A percentile compares a stretch with the other conserved stretches of the same genome.
Conservation (phyloP, 2,329 filamentous ascomycete species). For the Colletotrichum ledebouriae region DNA sequence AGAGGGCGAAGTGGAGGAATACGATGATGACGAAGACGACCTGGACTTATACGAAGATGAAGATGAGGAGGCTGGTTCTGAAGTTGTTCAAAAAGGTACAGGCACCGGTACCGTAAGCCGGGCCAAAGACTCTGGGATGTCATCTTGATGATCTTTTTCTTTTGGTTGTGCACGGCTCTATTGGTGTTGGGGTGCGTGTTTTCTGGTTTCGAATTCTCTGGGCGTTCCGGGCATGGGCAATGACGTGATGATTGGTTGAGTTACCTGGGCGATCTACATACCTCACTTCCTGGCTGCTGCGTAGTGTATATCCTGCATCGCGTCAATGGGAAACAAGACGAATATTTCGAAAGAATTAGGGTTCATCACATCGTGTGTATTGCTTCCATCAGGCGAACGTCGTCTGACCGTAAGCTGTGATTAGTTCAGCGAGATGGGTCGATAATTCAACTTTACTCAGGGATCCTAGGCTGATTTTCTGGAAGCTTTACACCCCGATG, state of each 20-base stretch:
- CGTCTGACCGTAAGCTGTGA: constrained; percentile 2
- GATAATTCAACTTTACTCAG: constrained; percentile 9
- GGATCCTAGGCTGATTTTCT: constrained; percentile 2
- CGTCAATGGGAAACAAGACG: constrained; percentile 33
- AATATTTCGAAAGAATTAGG: not conserved
- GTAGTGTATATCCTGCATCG: constrained; percentile 19
- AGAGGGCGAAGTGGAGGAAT: constrained; percentile 47
- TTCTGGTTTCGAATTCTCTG: not conserved
- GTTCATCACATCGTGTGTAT: constrained; percentile 14
- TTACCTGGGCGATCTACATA: constrained; percentile 36
- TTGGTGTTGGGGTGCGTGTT: constrained; percentile 3
- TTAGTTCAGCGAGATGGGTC: constrained; percentile 24
- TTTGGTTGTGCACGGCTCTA: constrained; percentile 18
- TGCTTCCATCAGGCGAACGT: constrained; percentile 2
- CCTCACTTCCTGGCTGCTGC: constrained; percentile 27
- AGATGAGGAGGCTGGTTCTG: constrained; percentile 40
- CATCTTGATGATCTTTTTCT: constrained; percentile 26
- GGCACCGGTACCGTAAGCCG: constrained; percentile 41
- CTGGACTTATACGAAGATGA: constrained; percentile 42
- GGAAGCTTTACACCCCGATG: constrained; percentile 13
- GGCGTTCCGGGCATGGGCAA: constrained; percentile 36
- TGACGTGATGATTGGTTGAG: constrained; percentile 36
- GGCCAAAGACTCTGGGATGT: constrained; percentile 36
- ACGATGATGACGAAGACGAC: constrained; percentile 46
- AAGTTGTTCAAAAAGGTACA: constrained; percentile 38